A percentile compares a stretch with the other conserved stretches of the same genome.
Evolutionary conservation across 331 rosid genomes (phyloP).

Genomic region (Acacia concinna): DNA sequence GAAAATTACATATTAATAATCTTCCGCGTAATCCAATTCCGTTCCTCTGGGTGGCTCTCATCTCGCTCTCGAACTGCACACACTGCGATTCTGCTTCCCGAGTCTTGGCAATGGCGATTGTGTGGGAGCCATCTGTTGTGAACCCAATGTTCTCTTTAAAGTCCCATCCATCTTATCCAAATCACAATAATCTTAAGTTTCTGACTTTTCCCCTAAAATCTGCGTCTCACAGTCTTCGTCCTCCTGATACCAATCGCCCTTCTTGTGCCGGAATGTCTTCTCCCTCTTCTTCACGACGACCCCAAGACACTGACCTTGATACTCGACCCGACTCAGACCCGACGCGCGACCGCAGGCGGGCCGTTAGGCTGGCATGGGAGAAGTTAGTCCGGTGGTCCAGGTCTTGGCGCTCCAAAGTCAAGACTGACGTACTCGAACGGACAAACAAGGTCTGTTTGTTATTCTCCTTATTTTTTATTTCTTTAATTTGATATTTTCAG

Average conservation of each 20-base stretch:
- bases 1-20: not conserved
- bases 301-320: slow-evolving; percentile 25
- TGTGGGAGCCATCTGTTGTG: slow-evolving; percentile 36
- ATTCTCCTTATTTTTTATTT: no score
- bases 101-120: slow-evolving; percentile 47
- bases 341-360: slow-evolving; percentile 62
- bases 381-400: slow-evolving; percentile 92
- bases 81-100: slow-evolving; percentile 6
- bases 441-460: slow-evolving; percentile 64
- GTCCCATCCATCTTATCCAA: slow-evolving; percentile 4
- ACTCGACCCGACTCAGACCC: slow-evolving; percentile 39
- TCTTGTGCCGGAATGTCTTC: slow-evolving; percentile 33
- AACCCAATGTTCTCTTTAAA: slow-evolving; percentile 32
- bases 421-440: slow-evolving; percentile 80
- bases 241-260: slow-evolving; percentile 15
- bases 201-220: slow-evolving; percentile 34
- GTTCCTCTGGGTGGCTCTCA: not conserved
- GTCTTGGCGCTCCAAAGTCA: slow-evolving; percentile 74
- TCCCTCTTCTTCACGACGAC: slow-evolving; percentile 19
- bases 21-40: not conserved
- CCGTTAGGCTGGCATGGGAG: slow-evolving; percentile 90
- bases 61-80: not conserved
- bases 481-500: not conserved
- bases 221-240: slow-evolving; percentile 28
- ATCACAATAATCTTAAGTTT: slow-evolving; percentile 23